Evolutionary conservation across 2,329 filamentous ascomycete species (phyloP).

Genomic region (Colletotrichum aenigma): DNA sequence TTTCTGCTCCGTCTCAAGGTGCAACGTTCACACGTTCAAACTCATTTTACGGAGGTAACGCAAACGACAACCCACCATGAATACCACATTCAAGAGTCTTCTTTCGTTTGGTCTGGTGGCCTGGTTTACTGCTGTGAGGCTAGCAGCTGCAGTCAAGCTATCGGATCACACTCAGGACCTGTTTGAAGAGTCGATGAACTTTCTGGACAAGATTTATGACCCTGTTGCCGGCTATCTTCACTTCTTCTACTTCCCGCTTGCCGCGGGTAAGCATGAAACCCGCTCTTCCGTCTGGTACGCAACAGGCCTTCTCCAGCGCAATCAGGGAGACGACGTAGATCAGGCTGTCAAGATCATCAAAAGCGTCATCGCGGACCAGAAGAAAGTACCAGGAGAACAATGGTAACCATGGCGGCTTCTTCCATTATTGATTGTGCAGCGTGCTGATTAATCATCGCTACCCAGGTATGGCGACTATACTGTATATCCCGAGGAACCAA

Average conservation of each 20-base stretch:
- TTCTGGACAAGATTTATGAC: constrained; percentile 61
- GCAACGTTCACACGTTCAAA: neutral
- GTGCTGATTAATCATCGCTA: constrained; percentile 10
- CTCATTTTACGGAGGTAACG: neutral
- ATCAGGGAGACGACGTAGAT: constrained; percentile 49
- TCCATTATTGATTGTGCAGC: too few species aligned
- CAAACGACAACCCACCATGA: neutral
- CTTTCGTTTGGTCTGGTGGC: neutral
- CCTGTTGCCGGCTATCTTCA: constrained; percentile 54
- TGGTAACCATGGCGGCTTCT: neutral
- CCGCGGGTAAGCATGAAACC: constrained; percentile 58
- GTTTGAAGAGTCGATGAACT: constrained; percentile 55
- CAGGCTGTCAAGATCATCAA: constrained; percentile 57
- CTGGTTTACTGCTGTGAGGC: neutral
- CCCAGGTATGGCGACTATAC: constrained; percentile 42
- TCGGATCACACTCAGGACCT: constrained; percentile 36
- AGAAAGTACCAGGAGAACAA: constrained; percentile 49
- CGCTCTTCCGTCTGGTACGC: constrained; percentile 64
- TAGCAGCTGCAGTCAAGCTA: neutral
- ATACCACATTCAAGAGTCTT: neutral
- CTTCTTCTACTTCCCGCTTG: constrained; percentile 41
- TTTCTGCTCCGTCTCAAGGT: neutral
- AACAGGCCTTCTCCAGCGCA: constrained; percentile 58
- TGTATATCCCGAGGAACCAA: constrained; percentile 60
- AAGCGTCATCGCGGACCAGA: constrained; percentile 57